phyloP scores from a whole-genome alignment of 306 rosid genomes.

The Citrullus amarus region DNA sequence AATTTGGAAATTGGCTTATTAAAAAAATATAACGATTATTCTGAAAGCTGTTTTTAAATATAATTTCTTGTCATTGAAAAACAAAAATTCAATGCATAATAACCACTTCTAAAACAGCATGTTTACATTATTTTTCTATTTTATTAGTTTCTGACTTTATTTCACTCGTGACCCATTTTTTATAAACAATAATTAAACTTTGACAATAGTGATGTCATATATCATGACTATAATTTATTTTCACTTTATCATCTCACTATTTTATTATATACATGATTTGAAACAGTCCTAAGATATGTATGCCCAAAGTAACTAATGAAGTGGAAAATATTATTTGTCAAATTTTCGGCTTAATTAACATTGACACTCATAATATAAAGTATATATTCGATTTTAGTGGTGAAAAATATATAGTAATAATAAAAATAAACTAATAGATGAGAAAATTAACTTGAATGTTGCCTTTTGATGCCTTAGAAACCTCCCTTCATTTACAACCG shows the following conservation, averaged over 20 bases:
- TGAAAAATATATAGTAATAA: no score
- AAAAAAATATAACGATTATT: neutral
- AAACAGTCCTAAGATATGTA: neutral
- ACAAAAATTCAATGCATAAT: neutral
- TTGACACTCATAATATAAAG: no score
- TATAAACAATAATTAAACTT: neutral
- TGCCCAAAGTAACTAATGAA: no score
- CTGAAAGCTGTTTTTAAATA: neutral
- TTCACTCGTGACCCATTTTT: neutral
- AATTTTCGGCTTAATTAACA: no score
- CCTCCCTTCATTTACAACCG: no score
- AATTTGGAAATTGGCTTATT: neutral
- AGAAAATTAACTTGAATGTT: no score
- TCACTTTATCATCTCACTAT: neutral
- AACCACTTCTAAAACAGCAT: neutral
- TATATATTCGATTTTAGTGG: no score
- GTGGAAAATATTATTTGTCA: no score
- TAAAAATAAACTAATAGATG: no score
- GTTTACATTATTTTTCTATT: neutral
- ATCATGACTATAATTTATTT: neutral
- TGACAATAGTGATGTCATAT: neutral
- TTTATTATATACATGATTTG: neutral
- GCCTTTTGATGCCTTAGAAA: no score
- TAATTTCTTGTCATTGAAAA: neutral
- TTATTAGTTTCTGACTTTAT: neutral